Evolutionary conservation across 345 rosid species (phyloP).

Genomic region (Nasturtium officinale): DNA sequence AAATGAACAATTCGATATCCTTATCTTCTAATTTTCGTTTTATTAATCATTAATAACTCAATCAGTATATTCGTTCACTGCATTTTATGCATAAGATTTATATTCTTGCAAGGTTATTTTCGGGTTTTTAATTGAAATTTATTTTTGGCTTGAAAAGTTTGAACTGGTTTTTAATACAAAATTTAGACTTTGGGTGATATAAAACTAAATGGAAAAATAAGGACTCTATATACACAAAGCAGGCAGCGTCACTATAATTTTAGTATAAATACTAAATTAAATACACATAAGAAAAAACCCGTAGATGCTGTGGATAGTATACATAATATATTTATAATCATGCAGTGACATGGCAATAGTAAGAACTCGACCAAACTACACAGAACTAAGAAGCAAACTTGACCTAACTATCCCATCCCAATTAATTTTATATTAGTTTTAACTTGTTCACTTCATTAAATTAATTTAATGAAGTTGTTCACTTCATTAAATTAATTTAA

Average conservation of each 20-base stretch:
- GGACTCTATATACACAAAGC: neutral
- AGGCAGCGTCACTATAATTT: neutral
- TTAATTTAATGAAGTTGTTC: neutral
- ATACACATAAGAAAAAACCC: too few relatives aligned
- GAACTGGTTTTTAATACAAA: neutral
- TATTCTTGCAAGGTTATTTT: neutral
- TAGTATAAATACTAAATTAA: neutral
- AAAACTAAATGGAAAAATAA: neutral
- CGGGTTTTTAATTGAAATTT: too few relatives aligned
- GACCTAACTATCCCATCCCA: slow-evolving; percentile 49
- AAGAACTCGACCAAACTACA: slow-evolving; percentile 34
- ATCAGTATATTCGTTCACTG: neutral
- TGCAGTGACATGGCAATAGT: slow-evolving; percentile 39
- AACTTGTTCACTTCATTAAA: slow-evolving; percentile 9
- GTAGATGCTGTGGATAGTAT: slow-evolving; percentile 28
- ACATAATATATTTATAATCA: slow-evolving; percentile 15
- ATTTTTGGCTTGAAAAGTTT: neutral
- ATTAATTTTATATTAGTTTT: slow-evolving; percentile 11
- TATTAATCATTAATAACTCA: neutral
- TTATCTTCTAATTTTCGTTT: slow-evolving; percentile 21
- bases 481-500: neutral
- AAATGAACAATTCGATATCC: slow-evolving; percentile 2
- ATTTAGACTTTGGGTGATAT: neutral
- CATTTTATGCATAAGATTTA: neutral
- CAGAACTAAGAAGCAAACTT: slow-evolving; percentile 38